Evolutionary conservation across 345 rosid genomes (phyloP).

Genomic region (Eucalyptus erythrocorys): DNA sequence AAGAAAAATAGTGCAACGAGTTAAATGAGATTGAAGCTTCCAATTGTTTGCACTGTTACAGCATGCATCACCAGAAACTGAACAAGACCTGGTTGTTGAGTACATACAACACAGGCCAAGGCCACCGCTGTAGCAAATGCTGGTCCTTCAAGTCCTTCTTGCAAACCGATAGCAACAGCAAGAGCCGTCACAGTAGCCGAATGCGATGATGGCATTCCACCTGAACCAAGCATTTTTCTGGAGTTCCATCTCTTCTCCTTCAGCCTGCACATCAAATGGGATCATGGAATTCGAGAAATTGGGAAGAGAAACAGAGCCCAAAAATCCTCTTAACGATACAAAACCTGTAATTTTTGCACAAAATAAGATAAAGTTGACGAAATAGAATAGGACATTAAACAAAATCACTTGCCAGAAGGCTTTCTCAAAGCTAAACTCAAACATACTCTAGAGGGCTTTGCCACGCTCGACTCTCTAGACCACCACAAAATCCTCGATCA

Average conservation of each 20-base stretch:
- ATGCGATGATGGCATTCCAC: slow-evolving; percentile 74
- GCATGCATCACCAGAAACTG: slow-evolving; percentile 7
- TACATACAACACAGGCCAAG: slow-evolving; percentile 61
- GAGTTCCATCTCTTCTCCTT: slow-evolving; percentile 67
- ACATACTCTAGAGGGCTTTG: not conserved
- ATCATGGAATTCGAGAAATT: not conserved
- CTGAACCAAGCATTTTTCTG: slow-evolving; percentile 42
- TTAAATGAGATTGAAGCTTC: not conserved
- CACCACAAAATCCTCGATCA: not conserved
- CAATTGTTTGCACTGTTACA: not conserved
- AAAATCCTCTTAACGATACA: not conserved
- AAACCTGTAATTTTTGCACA: not conserved
- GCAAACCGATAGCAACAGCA: slow-evolving; percentile 36
- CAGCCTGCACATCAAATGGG: slow-evolving; percentile 21
- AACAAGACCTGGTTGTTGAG: slow-evolving; percentile 16
- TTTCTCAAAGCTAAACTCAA: not conserved
- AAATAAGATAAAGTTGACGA: not conserved
- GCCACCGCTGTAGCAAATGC: slow-evolving; percentile 43
- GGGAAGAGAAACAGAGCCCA: not conserved
- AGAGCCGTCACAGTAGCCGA: slow-evolving; percentile 54
- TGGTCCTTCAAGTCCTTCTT: slow-evolving; percentile 36
- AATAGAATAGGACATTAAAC: not conserved
- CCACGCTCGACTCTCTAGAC: not conserved
- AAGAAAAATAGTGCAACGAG: not conserved
- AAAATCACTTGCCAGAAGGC: not conserved